These are phyloP conservation scores for Eucalyptus tenuipes DNA, from an alignment of 345 rosid species.

Conservation along the genomic window DNA sequence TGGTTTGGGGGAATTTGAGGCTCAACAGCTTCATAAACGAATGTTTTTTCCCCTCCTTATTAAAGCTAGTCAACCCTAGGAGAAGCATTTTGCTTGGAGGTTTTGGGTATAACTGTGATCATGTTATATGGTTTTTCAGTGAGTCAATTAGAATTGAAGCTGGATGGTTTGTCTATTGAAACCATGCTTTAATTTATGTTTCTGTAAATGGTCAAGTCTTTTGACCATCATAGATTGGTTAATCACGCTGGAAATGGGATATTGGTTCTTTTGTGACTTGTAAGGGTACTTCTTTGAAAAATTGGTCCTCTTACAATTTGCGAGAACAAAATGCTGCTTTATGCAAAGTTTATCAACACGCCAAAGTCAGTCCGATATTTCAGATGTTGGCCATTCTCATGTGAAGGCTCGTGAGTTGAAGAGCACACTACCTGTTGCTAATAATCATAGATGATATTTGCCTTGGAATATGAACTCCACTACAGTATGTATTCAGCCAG, in stretches of 20 bases:
- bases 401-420: background rate
- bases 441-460: background rate
- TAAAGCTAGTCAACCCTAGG: background rate
- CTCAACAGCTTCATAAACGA: background rate
- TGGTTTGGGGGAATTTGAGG: background rate
- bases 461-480: background rate
- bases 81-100: background rate
- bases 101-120: background rate
- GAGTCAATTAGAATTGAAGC: background rate
- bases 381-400: background rate
- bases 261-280: background rate
- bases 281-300: background rate
- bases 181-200: background rate
- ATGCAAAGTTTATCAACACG: background rate
- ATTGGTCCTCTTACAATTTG: background rate
- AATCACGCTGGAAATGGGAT: background rate
- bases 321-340: background rate
- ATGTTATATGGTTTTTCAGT: background rate
- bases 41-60: background rate
- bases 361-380: background rate
- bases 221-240: background rate
- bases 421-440: background rate
- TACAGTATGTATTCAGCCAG: background rate
- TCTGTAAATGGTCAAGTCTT: background rate
- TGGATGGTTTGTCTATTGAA: background rate